phyloP scores from a whole-genome alignment of 352 stramenopile species.

The Phytophthora fragariaefolia region DNA sequence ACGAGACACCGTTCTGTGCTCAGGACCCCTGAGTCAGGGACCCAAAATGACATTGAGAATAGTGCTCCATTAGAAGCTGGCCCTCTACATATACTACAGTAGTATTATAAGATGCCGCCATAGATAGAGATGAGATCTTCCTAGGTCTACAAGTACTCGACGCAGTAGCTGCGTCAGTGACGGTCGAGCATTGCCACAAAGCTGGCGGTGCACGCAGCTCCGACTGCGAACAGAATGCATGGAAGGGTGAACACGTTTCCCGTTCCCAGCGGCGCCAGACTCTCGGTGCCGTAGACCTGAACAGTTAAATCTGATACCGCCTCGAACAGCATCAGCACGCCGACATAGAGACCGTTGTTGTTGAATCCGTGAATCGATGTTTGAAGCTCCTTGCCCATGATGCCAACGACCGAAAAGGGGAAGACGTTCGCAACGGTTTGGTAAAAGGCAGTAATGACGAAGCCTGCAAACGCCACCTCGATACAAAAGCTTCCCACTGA shows the following conservation, averaged over 20 bases:
- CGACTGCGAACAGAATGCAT: slow-evolving; percentile 62
- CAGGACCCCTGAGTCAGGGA: no score
- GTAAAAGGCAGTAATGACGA: slow-evolving; percentile 67
- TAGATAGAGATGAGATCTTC: slow-evolving; percentile 7
- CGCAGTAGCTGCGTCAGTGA: slow-evolving; percentile 4
- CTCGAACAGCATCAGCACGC: slow-evolving; percentile 73
- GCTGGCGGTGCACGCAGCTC: slow-evolving; percentile 49
- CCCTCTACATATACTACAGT: no score
- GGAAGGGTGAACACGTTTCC: slow-evolving; percentile 67
- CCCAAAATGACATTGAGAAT: not conserved
- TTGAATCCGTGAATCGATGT: slow-evolving; percentile 73
- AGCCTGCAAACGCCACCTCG: slow-evolving; percentile 56
- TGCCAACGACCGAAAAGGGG: slow-evolving; percentile 79
- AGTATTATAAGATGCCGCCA: no score
- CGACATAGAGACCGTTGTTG: slow-evolving; percentile 85
- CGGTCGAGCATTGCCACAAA: slow-evolving; percentile 36
- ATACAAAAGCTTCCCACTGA: slow-evolving; percentile 54
- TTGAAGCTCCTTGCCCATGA: slow-evolving; percentile 83
- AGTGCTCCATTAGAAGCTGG: not conserved
- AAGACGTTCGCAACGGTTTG: slow-evolving; percentile 72
- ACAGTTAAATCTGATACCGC: slow-evolving; percentile 72
- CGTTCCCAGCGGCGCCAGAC: slow-evolving; percentile 64
- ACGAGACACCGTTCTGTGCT: slow-evolving; percentile 16
- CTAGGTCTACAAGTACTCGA: not conserved
- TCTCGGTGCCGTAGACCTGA: slow-evolving; percentile 75